These are phyloP conservation scores for Podaxis carcinomalis DNA, from an alignment of 768 basidiomycete genomes.

Conservation along the genomic window DNA sequence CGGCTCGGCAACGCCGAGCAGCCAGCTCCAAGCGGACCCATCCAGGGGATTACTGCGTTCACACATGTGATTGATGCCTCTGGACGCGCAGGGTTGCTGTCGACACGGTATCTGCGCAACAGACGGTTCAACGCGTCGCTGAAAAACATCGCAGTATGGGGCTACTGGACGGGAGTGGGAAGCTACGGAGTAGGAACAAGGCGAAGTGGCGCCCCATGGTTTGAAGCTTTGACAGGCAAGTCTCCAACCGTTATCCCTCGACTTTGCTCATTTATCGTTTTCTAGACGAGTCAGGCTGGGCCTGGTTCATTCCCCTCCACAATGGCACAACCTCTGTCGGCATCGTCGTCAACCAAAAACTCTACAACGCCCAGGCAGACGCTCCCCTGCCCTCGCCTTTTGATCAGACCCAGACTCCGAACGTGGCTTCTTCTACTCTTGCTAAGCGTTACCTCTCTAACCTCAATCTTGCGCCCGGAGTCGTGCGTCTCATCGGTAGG, in stretches of 20 bases:
- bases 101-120: slow-evolving; percentile 65
- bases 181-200: slow-evolving; percentile 46
- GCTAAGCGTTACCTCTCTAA: slow-evolving; percentile 38
- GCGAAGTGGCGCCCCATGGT: slow-evolving; percentile 59
- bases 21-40: slow-evolving; percentile 9
- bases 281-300: slow-evolving; percentile 66
- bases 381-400: slow-evolving; percentile 26
- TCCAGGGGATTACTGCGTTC: slow-evolving; percentile 54
- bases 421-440: slow-evolving; percentile 22
- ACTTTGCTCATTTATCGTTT: slow-evolving; percentile 2
- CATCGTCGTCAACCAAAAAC: slow-evolving; percentile 54
- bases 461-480: slow-evolving; percentile 44
- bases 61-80: slow-evolving; percentile 71
- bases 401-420: slow-evolving; percentile 19
- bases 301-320: slow-evolving; percentile 70
- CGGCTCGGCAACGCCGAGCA: slow-evolving; percentile 15
- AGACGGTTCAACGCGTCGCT: slow-evolving; percentile 64
- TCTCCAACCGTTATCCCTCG: neutral
- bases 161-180: slow-evolving; percentile 59
- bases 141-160: slow-evolving; percentile 76
- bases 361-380: slow-evolving; percentile 34
- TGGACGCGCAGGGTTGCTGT: slow-evolving; percentile 69
- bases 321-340: slow-evolving; percentile 60
- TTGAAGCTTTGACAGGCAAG: slow-evolving; percentile 67
- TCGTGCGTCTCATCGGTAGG: slow-evolving; percentile 36